A percentile compares a stretch with the other conserved stretches of the same genome.
These are phyloP conservation scores for Symmetrospora coprosmae DNA, from an alignment of 768 basidiomycete genomes.

Conservation along the genomic window DNA sequence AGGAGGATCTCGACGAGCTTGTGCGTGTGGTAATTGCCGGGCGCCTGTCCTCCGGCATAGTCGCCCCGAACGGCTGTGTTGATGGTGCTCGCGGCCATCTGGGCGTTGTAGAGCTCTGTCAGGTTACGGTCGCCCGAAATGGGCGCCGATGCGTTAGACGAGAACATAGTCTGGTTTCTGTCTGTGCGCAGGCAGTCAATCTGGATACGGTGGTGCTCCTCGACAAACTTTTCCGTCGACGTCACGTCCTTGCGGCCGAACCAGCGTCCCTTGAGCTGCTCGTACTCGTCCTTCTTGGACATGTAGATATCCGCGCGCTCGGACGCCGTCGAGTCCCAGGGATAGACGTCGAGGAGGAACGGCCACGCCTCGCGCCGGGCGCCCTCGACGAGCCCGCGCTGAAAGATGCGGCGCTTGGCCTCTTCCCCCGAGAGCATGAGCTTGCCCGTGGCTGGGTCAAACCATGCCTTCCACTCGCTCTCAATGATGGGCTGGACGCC, in stretches of 20 bases:
- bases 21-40: constrained; percentile 80
- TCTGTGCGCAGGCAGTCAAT: constrained; percentile 96
- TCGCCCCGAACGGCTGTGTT: constrained; percentile 40
- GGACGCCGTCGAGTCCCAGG: constrained; percentile 56
- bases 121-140: constrained; percentile 5
- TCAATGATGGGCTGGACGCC: constrained; percentile 55
- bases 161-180: constrained; percentile 78
- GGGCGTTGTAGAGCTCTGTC: not conserved
- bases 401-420: constrained; percentile 63
- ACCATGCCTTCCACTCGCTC: constrained; percentile 63
- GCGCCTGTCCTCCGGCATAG: constrained; percentile 64
- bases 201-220: constrained; percentile 45
- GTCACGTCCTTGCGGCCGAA: constrained; percentile 67
- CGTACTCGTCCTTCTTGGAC: constrained; percentile 55
- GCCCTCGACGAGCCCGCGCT: constrained; percentile 42
- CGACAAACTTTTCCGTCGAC: constrained; percentile 61
- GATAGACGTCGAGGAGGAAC: constrained; percentile 66
- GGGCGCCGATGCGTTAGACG: constrained; percentile 36
- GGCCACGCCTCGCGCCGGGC: constrained; percentile 77
- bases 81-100: constrained; percentile 57
- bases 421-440: constrained; percentile 44
- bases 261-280: constrained; percentile 63
- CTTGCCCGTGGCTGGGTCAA: constrained; percentile 36
- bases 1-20: constrained; percentile 70
- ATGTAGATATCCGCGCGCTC: constrained; percentile 54